Evolutionary conservation across 139 green algal genomes (phyloP), one percentile per base, ranked within the genome.

Genomic region (Axilococcus clingmanii): DNA sequence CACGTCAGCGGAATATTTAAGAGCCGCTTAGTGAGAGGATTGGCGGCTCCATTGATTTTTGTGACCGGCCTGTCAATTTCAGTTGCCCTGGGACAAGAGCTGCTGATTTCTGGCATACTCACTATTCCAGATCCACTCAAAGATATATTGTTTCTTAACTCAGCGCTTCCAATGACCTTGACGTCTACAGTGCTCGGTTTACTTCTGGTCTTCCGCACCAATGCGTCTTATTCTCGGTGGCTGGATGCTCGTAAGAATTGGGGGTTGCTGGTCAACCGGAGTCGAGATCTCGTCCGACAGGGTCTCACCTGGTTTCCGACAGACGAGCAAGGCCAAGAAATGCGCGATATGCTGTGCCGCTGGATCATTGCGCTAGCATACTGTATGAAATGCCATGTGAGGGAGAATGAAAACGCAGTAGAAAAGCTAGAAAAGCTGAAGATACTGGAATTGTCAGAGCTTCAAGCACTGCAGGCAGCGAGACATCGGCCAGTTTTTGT

Each of bases 121-220:
- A 17, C 28, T 6, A 47, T 37, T 14, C 19, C 25, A 19, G 44
- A 51, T 14, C 15, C 17, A 20, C 16, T 51, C 4, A n/a, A 34
- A 34, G 23, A 40, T 56, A 12, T 38, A 7, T 17, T 29, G 8
- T 36, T 31, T 27, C n/a, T 40, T 19, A 46, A 49, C 17, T 37
- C 41, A 11, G 29, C 38, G 47, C 29, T 59, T 28, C 62, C 62
- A 23, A 55, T 64, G 28, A 40, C 57, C 5, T 15, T 72, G 34
- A 64, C 58, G 0, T 58, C 50, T 3, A 59, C 57, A 23, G 57
- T 61, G 2, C 38, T 72, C 3, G 52, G 58, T 34, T 52, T 72
- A 14, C 43, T 72, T 6, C 57, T 72, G 1, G 64, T 69, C 22
- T 69, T 69, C 31, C 44, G 61, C 4, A 68, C 62, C 22, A 68